These are phyloP conservation scores for Acer campestre DNA, from an alignment of 345 rosid species.

Conservation along the genomic window DNA sequence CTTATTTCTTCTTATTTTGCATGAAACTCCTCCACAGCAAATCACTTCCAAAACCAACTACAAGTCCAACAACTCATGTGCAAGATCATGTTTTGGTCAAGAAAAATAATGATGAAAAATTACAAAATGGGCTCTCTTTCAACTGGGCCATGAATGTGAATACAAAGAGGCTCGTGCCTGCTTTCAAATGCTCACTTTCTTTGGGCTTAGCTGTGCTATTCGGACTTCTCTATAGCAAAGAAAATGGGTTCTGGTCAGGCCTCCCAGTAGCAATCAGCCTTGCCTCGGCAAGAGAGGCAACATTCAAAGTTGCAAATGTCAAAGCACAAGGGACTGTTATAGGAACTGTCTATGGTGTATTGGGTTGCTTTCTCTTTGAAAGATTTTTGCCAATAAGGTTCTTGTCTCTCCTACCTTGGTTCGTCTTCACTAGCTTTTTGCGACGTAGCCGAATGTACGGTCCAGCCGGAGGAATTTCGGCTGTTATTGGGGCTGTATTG, in stretches of 20 bases:
- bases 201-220: conserved; percentile 67
- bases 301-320: conserved; percentile 74
- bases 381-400: conserved; percentile 68
- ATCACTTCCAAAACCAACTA: conserved; percentile 33
- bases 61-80: too few species aligned
- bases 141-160: conserved; percentile 14
- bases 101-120: conserved; percentile 16
- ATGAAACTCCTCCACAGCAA: conserved; percentile 52
- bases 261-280: conserved; percentile 73
- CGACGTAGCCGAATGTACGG: conserved; percentile 76
- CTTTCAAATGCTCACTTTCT: conserved; percentile 64
- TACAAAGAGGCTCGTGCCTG: conserved; percentile 51
- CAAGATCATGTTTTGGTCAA: conserved; percentile 1
- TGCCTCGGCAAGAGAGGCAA: conserved; percentile 67
- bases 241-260: conserved; percentile 83
- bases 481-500: conserved; percentile 77
- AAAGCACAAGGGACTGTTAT: conserved; percentile 94
- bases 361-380: conserved; percentile 77
- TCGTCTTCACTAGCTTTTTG: conserved; percentile 66
- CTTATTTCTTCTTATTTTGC: conserved; percentile 82
- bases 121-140: conserved; percentile 18
- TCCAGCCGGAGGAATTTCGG: conserved; percentile 85
- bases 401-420: conserved; percentile 85
- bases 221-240: conserved; percentile 71
- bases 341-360: conserved; percentile 85